Base-by-base conservation (phyloP, 1,139 yeast species). In the Yamadazyma mexicana region DNA sequence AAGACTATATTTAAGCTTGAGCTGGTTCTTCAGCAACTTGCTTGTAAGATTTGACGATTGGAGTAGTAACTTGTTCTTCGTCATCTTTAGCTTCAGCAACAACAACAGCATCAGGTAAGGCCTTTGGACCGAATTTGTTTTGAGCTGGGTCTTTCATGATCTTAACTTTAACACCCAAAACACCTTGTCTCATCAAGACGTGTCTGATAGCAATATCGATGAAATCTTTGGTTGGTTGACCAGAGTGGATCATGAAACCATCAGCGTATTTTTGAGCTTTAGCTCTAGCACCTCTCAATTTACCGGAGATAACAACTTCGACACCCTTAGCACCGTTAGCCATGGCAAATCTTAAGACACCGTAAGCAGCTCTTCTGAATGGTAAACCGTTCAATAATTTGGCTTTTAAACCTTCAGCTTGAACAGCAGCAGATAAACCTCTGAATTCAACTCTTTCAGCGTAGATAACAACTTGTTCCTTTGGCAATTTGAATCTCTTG, bases 321-420 rank as follows among this genome's bases (percentile, higher is more conserved):
- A 94, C 97, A 89, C 99, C 99, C 87, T 94, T 94, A 70, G 98
- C 99, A 77, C 98, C 98, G 57, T 98, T 89, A 76, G 91, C 98
- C 97, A 92, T 94, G 67, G 95, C 96, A 83, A 84, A 89, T 83
- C 98, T 91, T 77, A 94, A 95, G 64, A 94, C 98, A 88, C 98
- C 98, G 87, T 92, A 92, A 64, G 98, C 98, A 64, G 98, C 98
- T 82, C 98, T 88, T 83, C 98, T 91, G 81, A 92, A 89, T 69
- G 98, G 97, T 71, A 92, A 85, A 81, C 98, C 98, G 78, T 84
- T 87, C 70, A 94, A 87, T 68, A 92, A 86, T 82, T 92, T 92
- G 88, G 92, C 85, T 75, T 91, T 91, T 73, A 92, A 83, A 62
- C 96, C 94, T 83, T 92, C 99, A 71, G 98, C 96, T 81, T 92